Base-by-base conservation (phyloP, 2,329 filamentous ascomycete genomes). In the Coniochaeta pulveracea region DNA sequence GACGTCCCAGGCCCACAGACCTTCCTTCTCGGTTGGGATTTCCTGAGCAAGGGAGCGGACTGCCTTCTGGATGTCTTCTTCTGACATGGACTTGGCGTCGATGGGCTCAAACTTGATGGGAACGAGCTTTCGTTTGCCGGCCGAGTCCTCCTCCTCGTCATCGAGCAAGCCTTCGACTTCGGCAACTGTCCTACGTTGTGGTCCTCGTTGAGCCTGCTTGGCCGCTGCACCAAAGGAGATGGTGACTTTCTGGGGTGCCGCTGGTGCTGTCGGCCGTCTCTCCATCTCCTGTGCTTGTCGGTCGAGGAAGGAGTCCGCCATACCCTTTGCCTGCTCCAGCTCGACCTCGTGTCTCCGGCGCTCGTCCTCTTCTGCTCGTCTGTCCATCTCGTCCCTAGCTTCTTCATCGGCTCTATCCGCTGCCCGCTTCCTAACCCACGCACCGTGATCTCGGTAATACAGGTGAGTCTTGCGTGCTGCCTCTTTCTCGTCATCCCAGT, bases 151-250 rank as follows among this genome's bases (percentile, higher is more conserved):
- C 50, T 96, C 91, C 56, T 96, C 91, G 56, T 96, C 88, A 59
- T 96, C 91, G 43, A 98, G 66, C 1, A 98, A 66, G 19, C 85
- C 85, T 63, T 96, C 91, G 35, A 98, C 85, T 52, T 98, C 91
- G 36, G 86, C 86, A 40, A 93, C 80, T 1, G 85, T 93, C 39
- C 86, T 80, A 38, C 84, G 73, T 37, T 72, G 66, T 0, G 72
- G 61, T 10, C 66, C 66, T 25, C 67, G 63, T 37, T 72, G 70
- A 0, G 69, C 69, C 32, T 73, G 69, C 45, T 68, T 85, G 54
- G 85, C 84, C 0, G 88, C 85, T 1, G 85, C 85, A 34, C 88
- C 88, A 17, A 96, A 78, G 2, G 86, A 94, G 37, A 96, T 72
- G 56, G 94, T 96, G 71, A 96, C 93, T 16, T 80, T 79, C 49